Evolutionary conservation across 1,284 basidiomycete species (phyloP).

Genomic region (Pseudomicrostroma phylloplanum): DNA sequence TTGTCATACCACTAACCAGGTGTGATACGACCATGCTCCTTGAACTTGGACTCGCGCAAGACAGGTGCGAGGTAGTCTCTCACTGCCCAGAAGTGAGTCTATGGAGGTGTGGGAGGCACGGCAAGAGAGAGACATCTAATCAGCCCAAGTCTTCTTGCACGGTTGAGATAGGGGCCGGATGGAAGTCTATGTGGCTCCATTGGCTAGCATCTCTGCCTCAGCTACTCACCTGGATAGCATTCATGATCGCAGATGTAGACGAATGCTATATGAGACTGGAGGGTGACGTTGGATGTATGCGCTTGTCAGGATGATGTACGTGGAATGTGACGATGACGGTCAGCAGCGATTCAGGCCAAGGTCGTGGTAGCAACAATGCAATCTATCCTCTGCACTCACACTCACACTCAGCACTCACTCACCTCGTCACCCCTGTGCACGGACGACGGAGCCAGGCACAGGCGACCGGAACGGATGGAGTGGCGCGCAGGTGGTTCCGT

Average conservation of each 20-base stretch:
- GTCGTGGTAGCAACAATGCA: no score
- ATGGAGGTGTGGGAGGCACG: slow-evolving; percentile 18
- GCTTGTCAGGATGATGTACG: no score
- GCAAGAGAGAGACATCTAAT: neutral
- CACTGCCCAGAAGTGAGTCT: slow-evolving; percentile 84
- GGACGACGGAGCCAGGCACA: no score
- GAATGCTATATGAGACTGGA: neutral
- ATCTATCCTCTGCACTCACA: no score
- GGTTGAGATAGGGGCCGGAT: neutral
- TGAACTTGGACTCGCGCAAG: slow-evolving; percentile 95
- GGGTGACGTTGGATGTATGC: slow-evolving; percentile 1
- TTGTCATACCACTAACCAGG: slow-evolving; percentile 66
- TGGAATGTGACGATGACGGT: no score
- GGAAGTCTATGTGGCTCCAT: neutral
- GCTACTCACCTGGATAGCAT: slow-evolving; percentile 16
- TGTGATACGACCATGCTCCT: slow-evolving; percentile 92
- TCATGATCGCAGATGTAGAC: slow-evolving; percentile 6
- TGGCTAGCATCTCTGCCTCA: neutral
- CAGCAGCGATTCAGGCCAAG: no score
- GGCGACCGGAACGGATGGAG: no score
- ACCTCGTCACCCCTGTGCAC: no score
- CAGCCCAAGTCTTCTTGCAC: neutral
- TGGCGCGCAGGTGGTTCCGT: no score
- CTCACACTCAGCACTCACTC: no score
- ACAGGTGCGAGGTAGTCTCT: slow-evolving; percentile 95